A percentile compares a stretch with the other conserved stretches of the same genome.
These are phyloP conservation scores for Chrysoporthe cubensis DNA, from an alignment of 2,329 filamentous ascomycete genomes.

Conservation along the genomic window DNA sequence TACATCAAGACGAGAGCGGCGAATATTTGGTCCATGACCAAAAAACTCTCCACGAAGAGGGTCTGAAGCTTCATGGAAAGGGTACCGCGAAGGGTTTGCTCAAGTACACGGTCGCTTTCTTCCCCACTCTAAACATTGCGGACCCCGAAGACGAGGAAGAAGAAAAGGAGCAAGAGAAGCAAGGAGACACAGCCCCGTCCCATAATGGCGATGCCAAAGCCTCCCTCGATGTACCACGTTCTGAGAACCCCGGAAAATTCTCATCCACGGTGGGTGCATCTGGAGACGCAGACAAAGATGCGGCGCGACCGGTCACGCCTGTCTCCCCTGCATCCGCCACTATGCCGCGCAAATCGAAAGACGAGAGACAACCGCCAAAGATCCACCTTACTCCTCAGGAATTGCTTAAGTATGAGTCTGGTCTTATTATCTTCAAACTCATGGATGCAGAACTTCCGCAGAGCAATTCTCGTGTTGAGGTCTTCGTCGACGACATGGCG, in stretches of 20 bases:
- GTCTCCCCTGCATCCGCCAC: slow-evolving; percentile 50
- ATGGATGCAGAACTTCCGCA: slow-evolving; percentile 85
- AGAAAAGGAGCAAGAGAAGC: slow-evolving; percentile 48
- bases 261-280: slow-evolving; percentile 40
- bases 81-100: slow-evolving; percentile 78
- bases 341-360: slow-evolving; percentile 51
- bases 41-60: slow-evolving; percentile 69
- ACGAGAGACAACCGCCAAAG: slow-evolving; percentile 69
- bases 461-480: slow-evolving; percentile 76
- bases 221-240: slow-evolving; percentile 41
- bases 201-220: slow-evolving; percentile 30
- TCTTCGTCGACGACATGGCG: slow-evolving; percentile 92
- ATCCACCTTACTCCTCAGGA: slow-evolving; percentile 79
- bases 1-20: slow-evolving; percentile 76
- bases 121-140: slow-evolving; percentile 81
- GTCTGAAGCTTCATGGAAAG: slow-evolving; percentile 75
- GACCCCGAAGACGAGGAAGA: slow-evolving; percentile 85
- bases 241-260: slow-evolving; percentile 50
- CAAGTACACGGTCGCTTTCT: slow-evolving; percentile 86
- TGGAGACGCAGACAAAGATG: slow-evolving; percentile 32
- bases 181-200: slow-evolving; percentile 32
- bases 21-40: slow-evolving; percentile 80
- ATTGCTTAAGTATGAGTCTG: slow-evolving; percentile 83
- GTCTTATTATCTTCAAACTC: slow-evolving; percentile 91
- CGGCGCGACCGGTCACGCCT: slow-evolving; percentile 49